Conservation (phyloP, 108 stramenopile species). For the Stephanodiscus minutulus region DNA sequence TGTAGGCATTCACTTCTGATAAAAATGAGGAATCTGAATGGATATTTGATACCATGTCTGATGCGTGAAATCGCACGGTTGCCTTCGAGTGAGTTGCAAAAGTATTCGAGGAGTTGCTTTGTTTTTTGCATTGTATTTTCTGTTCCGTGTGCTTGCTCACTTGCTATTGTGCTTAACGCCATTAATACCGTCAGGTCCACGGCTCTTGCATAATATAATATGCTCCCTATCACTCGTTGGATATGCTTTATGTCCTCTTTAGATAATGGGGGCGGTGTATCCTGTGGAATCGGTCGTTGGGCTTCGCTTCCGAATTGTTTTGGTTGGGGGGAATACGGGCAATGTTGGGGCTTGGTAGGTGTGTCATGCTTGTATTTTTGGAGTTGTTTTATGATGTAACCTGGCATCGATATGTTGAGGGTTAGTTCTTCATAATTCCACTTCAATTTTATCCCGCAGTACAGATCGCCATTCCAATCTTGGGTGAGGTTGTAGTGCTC, state of each 20-base stretch:
- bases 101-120: no score
- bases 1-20: no score
- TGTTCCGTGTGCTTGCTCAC: background rate
- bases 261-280: background rate
- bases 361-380: no score
- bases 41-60: no score
- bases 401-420: no score
- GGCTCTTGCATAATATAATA: conserved; percentile 1
- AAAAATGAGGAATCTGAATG: no score
- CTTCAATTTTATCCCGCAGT: background rate
- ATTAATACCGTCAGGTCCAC: background rate
- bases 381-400: no score
- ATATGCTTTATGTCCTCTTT: background rate
- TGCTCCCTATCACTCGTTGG: background rate
- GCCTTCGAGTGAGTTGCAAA: no score
- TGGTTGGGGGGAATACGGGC: background rate
- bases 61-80: background rate
- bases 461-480: background rate
- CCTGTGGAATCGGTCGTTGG: background rate
- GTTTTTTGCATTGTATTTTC: background rate
- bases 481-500: no score
- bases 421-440: no score
- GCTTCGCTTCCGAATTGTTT: background rate
- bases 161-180: no score
- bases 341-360: no score